Evolutionary conservation across 2,329 filamentous ascomycete genomes (phyloP).

Genomic region (Monosporascus sp.): DNA sequence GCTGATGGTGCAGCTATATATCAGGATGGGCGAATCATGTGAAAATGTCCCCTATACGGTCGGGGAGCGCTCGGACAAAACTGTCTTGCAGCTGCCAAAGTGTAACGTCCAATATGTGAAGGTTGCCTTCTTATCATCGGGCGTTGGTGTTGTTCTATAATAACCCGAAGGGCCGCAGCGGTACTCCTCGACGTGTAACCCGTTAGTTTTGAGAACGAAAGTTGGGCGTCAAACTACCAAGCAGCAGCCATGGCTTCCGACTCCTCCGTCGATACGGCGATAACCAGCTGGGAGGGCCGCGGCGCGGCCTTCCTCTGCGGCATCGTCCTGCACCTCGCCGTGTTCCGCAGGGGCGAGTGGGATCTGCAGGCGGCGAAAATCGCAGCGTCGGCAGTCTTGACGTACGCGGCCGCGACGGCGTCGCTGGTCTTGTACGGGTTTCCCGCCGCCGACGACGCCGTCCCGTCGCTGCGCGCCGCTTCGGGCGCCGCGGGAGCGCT

Average conservation of each 20-base stretch:
- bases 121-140: too few relatives aligned
- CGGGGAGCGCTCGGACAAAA: too few relatives aligned
- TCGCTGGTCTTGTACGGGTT: background rate
- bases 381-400: background rate
- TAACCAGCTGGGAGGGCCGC: background rate
- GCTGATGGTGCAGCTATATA: too few relatives aligned
- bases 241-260: background rate
- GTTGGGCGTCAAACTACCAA: too few relatives aligned
- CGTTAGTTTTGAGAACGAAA: too few relatives aligned
- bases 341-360: constrained; percentile 22
- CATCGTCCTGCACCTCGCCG: constrained; percentile 10
- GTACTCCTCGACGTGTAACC: too few relatives aligned
- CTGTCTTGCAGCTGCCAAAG: too few relatives aligned
- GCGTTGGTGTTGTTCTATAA: too few relatives aligned
- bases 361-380: constrained; percentile 12
- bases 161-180: too few relatives aligned
- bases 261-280: background rate
- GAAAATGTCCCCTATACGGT: too few relatives aligned
- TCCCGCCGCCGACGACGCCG: background rate
- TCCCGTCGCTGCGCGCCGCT: background rate
- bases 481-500: background rate
- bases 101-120: too few relatives aligned
- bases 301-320: constrained; percentile 4
- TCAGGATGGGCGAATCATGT: too few relatives aligned
- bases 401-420: background rate